Base-by-base conservation (phyloP, 225 moss, liverwort and hornwort genomes). In the Physcomitrellopsis africana region DNA sequence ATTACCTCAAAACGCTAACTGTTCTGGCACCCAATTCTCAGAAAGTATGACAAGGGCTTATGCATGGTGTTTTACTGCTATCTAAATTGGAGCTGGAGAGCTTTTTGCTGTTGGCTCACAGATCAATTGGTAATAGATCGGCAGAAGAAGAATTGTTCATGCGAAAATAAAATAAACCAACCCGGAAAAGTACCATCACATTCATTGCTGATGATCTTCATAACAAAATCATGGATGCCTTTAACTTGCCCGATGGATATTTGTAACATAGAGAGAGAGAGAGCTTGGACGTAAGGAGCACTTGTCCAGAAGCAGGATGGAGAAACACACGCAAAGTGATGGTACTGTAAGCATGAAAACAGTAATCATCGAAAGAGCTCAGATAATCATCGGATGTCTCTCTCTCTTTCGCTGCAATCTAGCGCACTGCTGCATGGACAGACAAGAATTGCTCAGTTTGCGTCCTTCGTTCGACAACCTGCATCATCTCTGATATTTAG, bases 381-480 rank as follows among this genome's bases (percentile, higher is more conserved):
- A 55, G 63, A 79, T 19, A 68, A 95, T 22, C 92, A 64, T 63
- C 46, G 65, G 61, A 89, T 58, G 22, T 92, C 92, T 80, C 32
- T 91, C 92, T 52, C 80, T 86, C 13, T 74, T n/a, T n/a, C n/a
- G n/a, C 79, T 37, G 86, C 76, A 27, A 94, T 94, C 49, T 85
- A 81, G 32, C 87, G 58, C 10, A 91, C 86, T 54, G 94, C 94
- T 81, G 80, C 78, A 42, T 83, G 81, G 67, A 91, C 91, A 44
- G 92, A 95, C 14, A 72, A 55, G 72, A 85, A 92, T 69, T 92
- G 92, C 62, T 91, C 82, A 27, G 89, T 91, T 70, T 95, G 94
- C 91, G 92, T 95, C 69, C 94, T 92, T 77, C 92, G 94, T 80
- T 95, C 92, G 59, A 95, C 92, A 76, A 91, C 94, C 91, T 93